Evolutionary conservation across 257 asterid species (phyloP), one percentile per base, ranked within the genome.

Genomic region (Scutellaria baicalensis): DNA sequence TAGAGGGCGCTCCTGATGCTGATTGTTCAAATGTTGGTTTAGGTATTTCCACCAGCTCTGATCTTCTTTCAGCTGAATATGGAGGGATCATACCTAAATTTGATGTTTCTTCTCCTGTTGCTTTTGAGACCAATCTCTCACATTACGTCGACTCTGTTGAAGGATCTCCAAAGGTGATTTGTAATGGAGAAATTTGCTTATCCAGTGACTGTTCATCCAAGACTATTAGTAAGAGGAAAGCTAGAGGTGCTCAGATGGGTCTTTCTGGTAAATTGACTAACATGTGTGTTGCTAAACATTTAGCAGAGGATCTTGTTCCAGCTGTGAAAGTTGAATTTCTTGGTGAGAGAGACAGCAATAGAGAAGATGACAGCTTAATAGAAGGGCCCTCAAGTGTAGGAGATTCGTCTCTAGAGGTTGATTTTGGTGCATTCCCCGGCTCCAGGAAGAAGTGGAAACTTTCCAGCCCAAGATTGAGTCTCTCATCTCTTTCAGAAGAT

Each of bases 181-280:
- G 70, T 65, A 36, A 74, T 75, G 55, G 39, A 20, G 68, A 70
- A 59, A 60, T 57, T 77, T 75, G 61, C 72, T 47, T 49, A 9
- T 57, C 74, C 54, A 44, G 49, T 71, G 78, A 75, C 42, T 48
- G 64, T 76, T 81, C 79, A 60, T 38, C 80, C 70, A 72, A 64
- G 38, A 18, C 51, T 59, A 65, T 56, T 73, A 68, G 66, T 78
- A 86, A 85, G 81, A 89, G 86, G 81, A 85, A 78, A 63, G 66
- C 69, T 75, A 42, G 40, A 38, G 82, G 77, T 64, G 79, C 45
- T 66, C 82, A 66, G 73, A 52, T 33, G 56, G 79, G 51, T 65
- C 21, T 74, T 33, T 78, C 75, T 74, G 64, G 60, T 79, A 54
- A 13, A 55, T 64, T 63, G 68, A 56, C 71, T 61, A 52, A 64